Conservation (phyloP, 2,329 filamentous ascomycete species). For the Cercospora zeina region DNA sequence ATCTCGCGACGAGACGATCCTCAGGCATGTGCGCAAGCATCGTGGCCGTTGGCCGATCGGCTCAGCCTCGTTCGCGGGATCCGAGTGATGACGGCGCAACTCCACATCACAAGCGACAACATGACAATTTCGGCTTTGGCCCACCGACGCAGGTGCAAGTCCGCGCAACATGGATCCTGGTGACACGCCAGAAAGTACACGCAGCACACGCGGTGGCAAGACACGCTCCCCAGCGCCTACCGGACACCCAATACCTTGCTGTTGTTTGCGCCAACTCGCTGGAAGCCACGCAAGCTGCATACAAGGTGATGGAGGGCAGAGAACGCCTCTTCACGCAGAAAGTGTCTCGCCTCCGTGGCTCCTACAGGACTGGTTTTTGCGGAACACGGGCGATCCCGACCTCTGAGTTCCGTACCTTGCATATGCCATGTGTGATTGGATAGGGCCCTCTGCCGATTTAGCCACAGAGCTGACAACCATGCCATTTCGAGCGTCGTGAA, state of each 20-base stretch:
- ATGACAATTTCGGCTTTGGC: slow-evolving; percentile 21
- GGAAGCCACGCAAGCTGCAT: slow-evolving; percentile 8
- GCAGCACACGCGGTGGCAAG: slow-evolving; percentile 2
- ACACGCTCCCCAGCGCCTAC: background rate
- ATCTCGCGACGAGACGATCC: slow-evolving; percentile 11
- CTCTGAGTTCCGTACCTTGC: slow-evolving; percentile 26
- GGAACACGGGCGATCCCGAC: slow-evolving; percentile 18
- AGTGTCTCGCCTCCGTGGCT: slow-evolving; percentile 21
- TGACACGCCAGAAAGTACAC: background rate
- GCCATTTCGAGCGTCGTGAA: slow-evolving; percentile 19
- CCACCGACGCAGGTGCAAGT: slow-evolving; percentile 13
- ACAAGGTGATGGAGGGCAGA: background rate
- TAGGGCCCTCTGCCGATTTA: slow-evolving; percentile 2
- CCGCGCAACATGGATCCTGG: slow-evolving; percentile 16
- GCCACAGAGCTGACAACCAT: slow-evolving; percentile 10
- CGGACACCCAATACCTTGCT: background rate
- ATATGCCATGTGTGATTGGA: slow-evolving; percentile 17
- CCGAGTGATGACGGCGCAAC: background rate
- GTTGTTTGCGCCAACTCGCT: background rate
- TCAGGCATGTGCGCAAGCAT: slow-evolving; percentile 17
- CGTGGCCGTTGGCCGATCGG: slow-evolving; percentile 12
- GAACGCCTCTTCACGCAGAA: slow-evolving; percentile 9
- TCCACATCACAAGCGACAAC: slow-evolving; percentile 16
- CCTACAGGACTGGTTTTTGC: slow-evolving; percentile 25
- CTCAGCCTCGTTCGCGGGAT: slow-evolving; percentile 8